Conservation (phyloP, 495 filamentous ascomycete species). For the Aspergillus avenaceus region DNA sequence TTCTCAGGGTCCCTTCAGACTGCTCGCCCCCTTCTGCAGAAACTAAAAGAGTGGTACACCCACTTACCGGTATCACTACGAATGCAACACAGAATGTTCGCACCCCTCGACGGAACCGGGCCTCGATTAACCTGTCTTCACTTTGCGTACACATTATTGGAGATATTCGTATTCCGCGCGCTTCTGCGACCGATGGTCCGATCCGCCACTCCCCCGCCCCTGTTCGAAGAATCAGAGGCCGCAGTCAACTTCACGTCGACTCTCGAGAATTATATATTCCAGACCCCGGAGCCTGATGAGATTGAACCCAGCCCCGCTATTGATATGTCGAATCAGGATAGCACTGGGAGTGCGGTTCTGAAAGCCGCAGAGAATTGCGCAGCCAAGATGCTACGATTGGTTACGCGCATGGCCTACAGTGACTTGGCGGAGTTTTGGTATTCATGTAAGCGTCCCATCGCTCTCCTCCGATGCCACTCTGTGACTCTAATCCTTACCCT, state of each 20-base stretch:
- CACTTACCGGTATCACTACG: constrained; percentile 11
- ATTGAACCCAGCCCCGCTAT: constrained; percentile 20
- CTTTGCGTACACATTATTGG: constrained; percentile 30
- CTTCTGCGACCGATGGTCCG: constrained; percentile 32
- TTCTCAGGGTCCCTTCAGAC: constrained; percentile 22
- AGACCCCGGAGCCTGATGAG: constrained; percentile 2
- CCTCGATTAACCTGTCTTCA: constrained; percentile 20
- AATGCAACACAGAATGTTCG: background rate
- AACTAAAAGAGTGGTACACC: constrained; percentile 27
- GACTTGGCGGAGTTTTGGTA: constrained; percentile 35
- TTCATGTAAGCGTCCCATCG: constrained; percentile 22
- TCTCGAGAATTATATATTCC: constrained; percentile 14
- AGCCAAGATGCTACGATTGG: constrained; percentile 27
- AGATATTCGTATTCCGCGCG: constrained; percentile 29
- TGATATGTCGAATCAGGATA: constrained; percentile 17
- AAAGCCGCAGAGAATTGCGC: constrained; percentile 34
- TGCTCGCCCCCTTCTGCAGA: constrained; percentile 20
- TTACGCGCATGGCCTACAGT: constrained; percentile 18
- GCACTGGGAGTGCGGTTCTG: constrained; percentile 19
- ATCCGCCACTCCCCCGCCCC: constrained; percentile 27
- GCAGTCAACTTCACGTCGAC: background rate
- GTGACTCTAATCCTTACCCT: background rate
- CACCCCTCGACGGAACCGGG: background rate
- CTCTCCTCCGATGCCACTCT: background rate
- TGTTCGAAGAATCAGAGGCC: constrained; percentile 25